Conservation (phyloP, 2,329 filamentous ascomycete species). For the Cladophialophora chaetospira region DNA sequence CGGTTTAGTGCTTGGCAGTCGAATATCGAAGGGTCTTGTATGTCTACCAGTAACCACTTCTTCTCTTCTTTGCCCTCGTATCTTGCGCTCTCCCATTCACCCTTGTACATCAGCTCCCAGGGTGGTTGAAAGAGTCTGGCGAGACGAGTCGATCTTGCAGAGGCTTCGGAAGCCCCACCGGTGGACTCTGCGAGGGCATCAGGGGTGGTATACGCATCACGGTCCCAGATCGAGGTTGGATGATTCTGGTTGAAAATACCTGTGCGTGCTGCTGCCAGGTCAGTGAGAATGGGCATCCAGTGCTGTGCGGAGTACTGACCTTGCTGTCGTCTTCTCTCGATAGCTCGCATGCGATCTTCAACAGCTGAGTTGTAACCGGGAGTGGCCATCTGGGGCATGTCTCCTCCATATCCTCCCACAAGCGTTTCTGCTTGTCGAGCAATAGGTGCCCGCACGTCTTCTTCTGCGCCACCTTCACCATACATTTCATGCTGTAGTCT, state of each 20-base stretch:
- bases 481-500: constrained; percentile 92
- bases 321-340: constrained; percentile 40
- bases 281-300: constrained; percentile 1
- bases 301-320: constrained; percentile 24
- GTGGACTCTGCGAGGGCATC: constrained; percentile 62
- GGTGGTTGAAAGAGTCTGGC: constrained; percentile 92
- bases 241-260: constrained; percentile 72
- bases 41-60: constrained; percentile 95
- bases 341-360: constrained; percentile 61
- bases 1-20: constrained; percentile 92
- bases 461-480: constrained; percentile 52
- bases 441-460: constrained; percentile 79
- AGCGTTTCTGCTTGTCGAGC: constrained; percentile 88
- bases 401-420: constrained; percentile 67
- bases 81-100: constrained; percentile 81
- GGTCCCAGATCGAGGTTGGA: constrained; percentile 55
- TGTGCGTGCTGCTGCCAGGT: constrained; percentile 34
- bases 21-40: constrained; percentile 91
- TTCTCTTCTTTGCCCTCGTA: constrained; percentile 81
- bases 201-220: constrained; percentile 47
- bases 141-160: constrained; percentile 73
- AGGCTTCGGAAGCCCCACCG: constrained; percentile 65
- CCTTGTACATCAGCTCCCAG: constrained; percentile 79
- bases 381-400: constrained; percentile 48
- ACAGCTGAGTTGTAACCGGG: constrained; percentile 60